Percentiles rank a stretch among this genome's conserved stretches.
These are phyloP conservation scores for Haplosporangium gracile DNA, from an alignment of 192 early-diverging fungal species.

Conservation along the genomic window DNA sequence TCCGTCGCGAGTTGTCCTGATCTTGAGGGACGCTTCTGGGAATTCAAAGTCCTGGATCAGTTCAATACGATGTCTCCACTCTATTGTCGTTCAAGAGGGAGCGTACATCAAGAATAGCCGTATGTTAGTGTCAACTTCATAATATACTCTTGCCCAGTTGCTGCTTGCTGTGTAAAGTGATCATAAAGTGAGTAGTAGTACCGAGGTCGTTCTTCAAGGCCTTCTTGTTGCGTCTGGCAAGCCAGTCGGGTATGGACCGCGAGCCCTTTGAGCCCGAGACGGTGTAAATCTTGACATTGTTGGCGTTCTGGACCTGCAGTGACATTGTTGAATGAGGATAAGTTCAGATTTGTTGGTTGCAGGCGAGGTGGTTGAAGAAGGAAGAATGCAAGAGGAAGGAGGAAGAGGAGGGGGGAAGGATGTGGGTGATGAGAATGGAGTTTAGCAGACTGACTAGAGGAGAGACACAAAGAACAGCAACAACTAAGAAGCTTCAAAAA, in stretches of 20 bases:
- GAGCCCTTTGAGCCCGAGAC: constrained; percentile 81
- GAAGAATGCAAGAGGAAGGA: background rate
- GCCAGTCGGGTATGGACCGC: constrained; percentile 95
- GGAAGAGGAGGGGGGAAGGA: background rate
- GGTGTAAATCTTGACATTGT: constrained; percentile 95
- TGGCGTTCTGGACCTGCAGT: constrained; percentile 87
- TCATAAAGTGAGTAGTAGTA: constrained; percentile 31
- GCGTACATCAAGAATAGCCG: background rate
- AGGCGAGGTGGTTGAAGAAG: background rate
- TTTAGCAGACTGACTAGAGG: background rate
- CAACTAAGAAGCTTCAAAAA: background rate
- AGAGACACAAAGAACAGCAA: background rate
- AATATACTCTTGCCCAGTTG: background rate
- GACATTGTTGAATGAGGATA: constrained; percentile 63
- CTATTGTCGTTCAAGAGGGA: constrained; percentile 50
- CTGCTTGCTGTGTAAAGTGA: background rate
- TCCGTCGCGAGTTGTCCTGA: constrained; percentile 89
- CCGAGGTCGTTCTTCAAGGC: constrained; percentile 90
- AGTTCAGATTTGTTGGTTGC: background rate
- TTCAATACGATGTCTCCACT: constrained; percentile 92
- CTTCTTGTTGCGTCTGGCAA: constrained; percentile 86
- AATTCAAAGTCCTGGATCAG: constrained; percentile 99
- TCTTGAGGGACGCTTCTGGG: constrained; percentile 89
- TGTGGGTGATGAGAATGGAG: background rate
- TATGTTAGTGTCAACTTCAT: background rate